Percentiles rank a stretch among this genome's conserved stretches.
These are phyloP conservation scores for Scheffersomyces stambukii DNA, from an alignment of 1,139 yeast species.

Conservation along the genomic window DNA sequence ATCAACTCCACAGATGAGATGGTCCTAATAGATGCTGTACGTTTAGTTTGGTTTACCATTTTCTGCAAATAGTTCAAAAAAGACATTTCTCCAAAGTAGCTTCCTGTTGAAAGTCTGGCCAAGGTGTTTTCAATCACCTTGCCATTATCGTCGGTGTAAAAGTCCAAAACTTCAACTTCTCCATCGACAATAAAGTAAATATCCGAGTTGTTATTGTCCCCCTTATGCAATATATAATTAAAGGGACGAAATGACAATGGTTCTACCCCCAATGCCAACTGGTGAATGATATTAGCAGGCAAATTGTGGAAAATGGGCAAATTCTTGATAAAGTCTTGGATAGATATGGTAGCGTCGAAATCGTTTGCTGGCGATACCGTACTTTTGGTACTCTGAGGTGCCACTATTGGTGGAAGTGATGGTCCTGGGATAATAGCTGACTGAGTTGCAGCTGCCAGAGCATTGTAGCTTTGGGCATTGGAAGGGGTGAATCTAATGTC, in stretches of 20 bases:
- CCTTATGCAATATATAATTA: constrained; percentile 57
- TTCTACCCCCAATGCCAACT: constrained; percentile 60
- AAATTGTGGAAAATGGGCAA: constrained; percentile 56
- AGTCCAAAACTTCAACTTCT: constrained; percentile 66
- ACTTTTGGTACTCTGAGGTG: too few species aligned
- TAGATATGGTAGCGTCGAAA: constrained; percentile 27
- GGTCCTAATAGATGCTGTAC: constrained; percentile 64
- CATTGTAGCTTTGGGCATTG: constrained; percentile 6
- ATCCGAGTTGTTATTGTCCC: constrained; percentile 55
- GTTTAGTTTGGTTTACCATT: constrained; percentile 18
- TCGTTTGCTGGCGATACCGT: too few species aligned
- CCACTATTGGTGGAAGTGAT: constrained; percentile 13
- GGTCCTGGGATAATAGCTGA: constrained; percentile 25
- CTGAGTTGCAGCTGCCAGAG: constrained; percentile 17
- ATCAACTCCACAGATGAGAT: constrained; percentile 57
- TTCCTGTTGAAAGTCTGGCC: constrained; percentile 59
- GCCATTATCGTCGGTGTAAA: too few species aligned
- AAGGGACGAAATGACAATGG: constrained; percentile 50
- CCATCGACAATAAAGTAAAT: constrained; percentile 66
- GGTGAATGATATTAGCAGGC: constrained; percentile 56
- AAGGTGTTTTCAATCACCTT: constrained; percentile 33
- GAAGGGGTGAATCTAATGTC: constrained; percentile 1
- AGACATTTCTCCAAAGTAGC: constrained; percentile 76
- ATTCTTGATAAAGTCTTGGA: constrained; percentile 53
- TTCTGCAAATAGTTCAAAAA: constrained; percentile 49